Evolutionary conservation across 192 early-diverging fungal species (phyloP).

Genomic region (Linnemannia zychae): DNA sequence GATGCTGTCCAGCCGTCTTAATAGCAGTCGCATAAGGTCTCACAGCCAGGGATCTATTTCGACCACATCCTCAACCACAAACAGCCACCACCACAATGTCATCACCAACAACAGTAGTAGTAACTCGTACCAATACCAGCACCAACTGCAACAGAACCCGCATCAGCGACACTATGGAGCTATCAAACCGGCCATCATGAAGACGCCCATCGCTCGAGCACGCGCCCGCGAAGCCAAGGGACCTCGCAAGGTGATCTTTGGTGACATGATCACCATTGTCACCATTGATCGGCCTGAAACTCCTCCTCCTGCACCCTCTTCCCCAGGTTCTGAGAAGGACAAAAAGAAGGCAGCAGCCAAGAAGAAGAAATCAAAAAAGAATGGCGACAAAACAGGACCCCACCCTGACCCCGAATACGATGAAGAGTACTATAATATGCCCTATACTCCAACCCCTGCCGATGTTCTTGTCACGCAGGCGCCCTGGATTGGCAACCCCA

Average conservation of each 20-base stretch:
- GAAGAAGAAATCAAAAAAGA: slow-evolving; percentile 12
- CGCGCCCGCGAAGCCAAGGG: slow-evolving; percentile 15
- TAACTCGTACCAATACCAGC: slow-evolving; percentile 3
- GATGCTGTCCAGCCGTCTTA: not conserved
- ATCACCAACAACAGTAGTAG: not conserved
- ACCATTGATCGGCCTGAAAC: slow-evolving; percentile 24
- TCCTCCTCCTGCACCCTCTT: slow-evolving; percentile 11
- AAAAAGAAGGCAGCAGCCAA: slow-evolving; percentile 28
- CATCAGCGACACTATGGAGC: not conserved
- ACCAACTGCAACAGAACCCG: slow-evolving; percentile 12
- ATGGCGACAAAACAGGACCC: slow-evolving; percentile 1
- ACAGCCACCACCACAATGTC: not conserved
- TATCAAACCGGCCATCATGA: slow-evolving; percentile 31
- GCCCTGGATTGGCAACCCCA: slow-evolving; percentile 53
- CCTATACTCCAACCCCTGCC: slow-evolving; percentile 39
- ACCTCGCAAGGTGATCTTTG: slow-evolving; percentile 43
- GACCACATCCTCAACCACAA: not conserved
- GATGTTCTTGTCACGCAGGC: slow-evolving; percentile 39
- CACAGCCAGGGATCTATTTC: not conserved
- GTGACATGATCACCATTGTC: slow-evolving; percentile 46
- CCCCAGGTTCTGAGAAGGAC: not conserved
- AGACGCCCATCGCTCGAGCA: slow-evolving; percentile 23
- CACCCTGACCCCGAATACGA: slow-evolving; percentile 45
- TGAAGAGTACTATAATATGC: slow-evolving; percentile 27
- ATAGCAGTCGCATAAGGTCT: not conserved